Evolutionary conservation across 2,329 filamentous ascomycete genomes (phyloP).

Genomic region (Penicillium expansum): DNA sequence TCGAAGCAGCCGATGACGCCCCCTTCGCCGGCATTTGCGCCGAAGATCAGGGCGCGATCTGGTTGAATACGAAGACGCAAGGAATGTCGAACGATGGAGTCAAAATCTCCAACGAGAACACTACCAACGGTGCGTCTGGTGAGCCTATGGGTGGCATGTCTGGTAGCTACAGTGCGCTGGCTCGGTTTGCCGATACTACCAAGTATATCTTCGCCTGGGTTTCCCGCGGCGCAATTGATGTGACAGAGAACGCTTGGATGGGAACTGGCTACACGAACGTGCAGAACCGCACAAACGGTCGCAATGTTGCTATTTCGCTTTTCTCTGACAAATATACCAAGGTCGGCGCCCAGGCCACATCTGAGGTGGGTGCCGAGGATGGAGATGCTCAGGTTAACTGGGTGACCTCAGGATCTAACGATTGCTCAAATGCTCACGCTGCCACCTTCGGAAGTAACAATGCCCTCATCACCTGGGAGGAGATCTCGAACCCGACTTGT

Average conservation of each 20-base stretch:
- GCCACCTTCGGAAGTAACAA: conserved; percentile 53
- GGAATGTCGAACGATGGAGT: conserved; percentile 53
- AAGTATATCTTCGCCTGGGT: conserved; percentile 63
- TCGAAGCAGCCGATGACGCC: conserved; percentile 58
- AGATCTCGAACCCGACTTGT: conserved; percentile 56
- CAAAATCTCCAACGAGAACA: conserved; percentile 63
- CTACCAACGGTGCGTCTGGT: conserved; percentile 57
- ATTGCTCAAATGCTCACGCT: conserved; percentile 59
- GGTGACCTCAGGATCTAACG: conserved; percentile 53
- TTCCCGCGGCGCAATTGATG: conserved; percentile 57
- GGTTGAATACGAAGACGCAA: conserved; percentile 61
- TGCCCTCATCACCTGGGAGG: conserved; percentile 61
- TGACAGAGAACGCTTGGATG: conserved; percentile 58
- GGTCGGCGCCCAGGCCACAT: conserved; percentile 53
- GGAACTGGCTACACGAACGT: conserved; percentile 55
- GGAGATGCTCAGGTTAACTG: conserved; percentile 61
- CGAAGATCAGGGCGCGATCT: conserved; percentile 63
- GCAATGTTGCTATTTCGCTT: conserved; percentile 59
- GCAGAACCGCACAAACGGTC: conserved; percentile 55
- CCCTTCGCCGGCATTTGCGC: conserved; percentile 61
- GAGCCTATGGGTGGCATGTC: conserved; percentile 63
- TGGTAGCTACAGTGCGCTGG: conserved; percentile 60
- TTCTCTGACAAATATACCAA: conserved; percentile 60
- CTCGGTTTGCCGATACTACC: conserved; percentile 51
- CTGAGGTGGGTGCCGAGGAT: conserved; percentile 50